These are phyloP conservation scores for Chondrus crispus DNA, from an alignment of 23 red algal genomes.

Conservation along the genomic window DNA sequence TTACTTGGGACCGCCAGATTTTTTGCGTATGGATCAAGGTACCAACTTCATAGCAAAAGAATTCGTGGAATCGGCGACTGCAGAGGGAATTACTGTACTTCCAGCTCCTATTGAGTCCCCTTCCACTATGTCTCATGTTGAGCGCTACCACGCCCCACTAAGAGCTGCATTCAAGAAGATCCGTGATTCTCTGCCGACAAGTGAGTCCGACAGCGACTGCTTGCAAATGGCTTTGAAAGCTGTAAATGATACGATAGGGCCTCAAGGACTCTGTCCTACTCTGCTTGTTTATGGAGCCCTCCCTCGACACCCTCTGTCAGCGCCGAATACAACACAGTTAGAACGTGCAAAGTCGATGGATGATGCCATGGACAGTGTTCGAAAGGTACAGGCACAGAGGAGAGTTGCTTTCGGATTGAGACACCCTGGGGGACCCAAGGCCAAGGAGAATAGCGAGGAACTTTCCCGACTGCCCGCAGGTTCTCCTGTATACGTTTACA, in stretches of 20 bases:
- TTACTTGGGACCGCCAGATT: slow-evolving; percentile 3
- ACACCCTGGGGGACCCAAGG: background rate
- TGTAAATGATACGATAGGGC: slow-evolving; percentile 21
- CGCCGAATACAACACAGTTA: background rate
- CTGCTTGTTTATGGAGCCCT: background rate
- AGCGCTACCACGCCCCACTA: slow-evolving; percentile 24
- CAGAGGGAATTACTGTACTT: background rate
- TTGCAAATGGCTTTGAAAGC: slow-evolving; percentile 7
- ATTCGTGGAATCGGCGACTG: background rate
- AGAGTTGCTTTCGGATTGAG: slow-evolving; percentile 13
- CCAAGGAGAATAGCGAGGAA: background rate
- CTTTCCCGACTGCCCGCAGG: background rate
- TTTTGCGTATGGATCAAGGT: background rate
- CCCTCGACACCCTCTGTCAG: background rate
- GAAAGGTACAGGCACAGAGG: slow-evolving; percentile 26
- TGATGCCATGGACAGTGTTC: background rate
- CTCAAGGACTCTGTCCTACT: slow-evolving; percentile 18
- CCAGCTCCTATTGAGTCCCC: slow-evolving; percentile 16
- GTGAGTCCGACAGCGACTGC: background rate
- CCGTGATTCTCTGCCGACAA: background rate
- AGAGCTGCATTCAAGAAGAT: background rate
- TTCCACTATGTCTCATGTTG: slow-evolving; percentile 20
- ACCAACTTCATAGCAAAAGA: slow-evolving; percentile 1
- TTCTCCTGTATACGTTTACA: slow-evolving; percentile 11
- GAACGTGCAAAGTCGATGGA: background rate